These are phyloP conservation scores for Pseudozyma flocculosa DNA, from an alignment of 1,284 basidiomycete genomes.

Conservation along the genomic window DNA sequence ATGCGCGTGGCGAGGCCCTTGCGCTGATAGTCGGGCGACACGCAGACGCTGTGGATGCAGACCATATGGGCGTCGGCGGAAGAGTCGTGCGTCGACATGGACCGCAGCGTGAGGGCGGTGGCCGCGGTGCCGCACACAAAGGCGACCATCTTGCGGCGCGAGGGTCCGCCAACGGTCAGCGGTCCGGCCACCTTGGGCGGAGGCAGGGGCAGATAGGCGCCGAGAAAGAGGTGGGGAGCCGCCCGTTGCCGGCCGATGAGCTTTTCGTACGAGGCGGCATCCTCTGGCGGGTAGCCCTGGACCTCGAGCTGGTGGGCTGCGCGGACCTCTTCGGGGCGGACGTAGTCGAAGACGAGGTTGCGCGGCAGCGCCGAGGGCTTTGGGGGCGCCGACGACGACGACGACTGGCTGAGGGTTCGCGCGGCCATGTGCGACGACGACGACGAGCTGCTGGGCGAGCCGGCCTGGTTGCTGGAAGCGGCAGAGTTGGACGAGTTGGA, in stretches of 20 bases:
- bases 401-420: background rate
- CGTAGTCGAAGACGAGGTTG: slow-evolving; percentile 40
- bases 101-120: slow-evolving; percentile 41
- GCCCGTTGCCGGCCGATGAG: slow-evolving; percentile 39
- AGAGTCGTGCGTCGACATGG: slow-evolving; percentile 45
- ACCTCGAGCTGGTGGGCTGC: slow-evolving; percentile 40
- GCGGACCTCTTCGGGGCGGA: slow-evolving; percentile 43
- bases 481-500: slow-evolving; percentile 34
- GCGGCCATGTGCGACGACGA: slow-evolving; percentile 13
- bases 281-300: slow-evolving; percentile 39
- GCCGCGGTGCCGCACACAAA: slow-evolving; percentile 50
- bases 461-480: slow-evolving; percentile 24
- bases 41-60: slow-evolving; percentile 52
- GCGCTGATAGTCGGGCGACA: slow-evolving; percentile 35
- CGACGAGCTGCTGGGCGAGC: slow-evolving; percentile 14
- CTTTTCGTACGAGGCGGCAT: slow-evolving; percentile 42
- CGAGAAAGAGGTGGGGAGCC: slow-evolving; percentile 53
- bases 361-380: slow-evolving; percentile 15
- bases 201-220: slow-evolving; percentile 44
- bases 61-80: slow-evolving; percentile 48
- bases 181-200: slow-evolving; percentile 52
- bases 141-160: slow-evolving; percentile 43
- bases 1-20: slow-evolving; percentile 43
- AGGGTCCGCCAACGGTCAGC: slow-evolving; percentile 24
- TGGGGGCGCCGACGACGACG: slow-evolving; percentile 5